Evolutionary conservation across 441 rosid species (phyloP).

Genomic region (Populus trichocarpa): DNA sequence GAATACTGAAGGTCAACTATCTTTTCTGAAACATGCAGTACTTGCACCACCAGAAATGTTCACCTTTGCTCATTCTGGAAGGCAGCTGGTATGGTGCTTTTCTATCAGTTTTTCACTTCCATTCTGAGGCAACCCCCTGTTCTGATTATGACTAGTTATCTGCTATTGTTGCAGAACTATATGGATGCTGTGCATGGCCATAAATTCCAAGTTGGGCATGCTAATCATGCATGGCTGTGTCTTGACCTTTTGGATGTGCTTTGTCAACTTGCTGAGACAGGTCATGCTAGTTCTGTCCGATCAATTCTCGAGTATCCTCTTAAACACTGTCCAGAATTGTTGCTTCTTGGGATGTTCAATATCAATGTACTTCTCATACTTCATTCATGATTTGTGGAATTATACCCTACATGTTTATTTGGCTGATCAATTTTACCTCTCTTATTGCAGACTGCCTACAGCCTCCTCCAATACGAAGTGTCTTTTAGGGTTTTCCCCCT

Average conservation of each 20-base stretch:
- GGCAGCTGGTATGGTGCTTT: conserved; percentile 70
- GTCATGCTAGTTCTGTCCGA: conserved; percentile 62
- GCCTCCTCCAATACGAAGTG: conserved; percentile 80
- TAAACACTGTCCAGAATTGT: conserved; percentile 77
- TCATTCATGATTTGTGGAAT: neutral
- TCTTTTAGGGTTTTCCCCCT: conserved; percentile 61
- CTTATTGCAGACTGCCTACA: conserved; percentile 79
- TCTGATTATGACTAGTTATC: conserved; percentile 21
- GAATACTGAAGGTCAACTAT: conserved; percentile 84
- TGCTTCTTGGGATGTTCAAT: conserved; percentile 88
- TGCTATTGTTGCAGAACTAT: conserved; percentile 49
- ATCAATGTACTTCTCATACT: conserved; percentile 49
- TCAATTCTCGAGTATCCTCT: conserved; percentile 82
- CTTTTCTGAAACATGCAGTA: conserved; percentile 81
- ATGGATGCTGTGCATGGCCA: conserved; percentile 64
- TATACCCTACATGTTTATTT: neutral
- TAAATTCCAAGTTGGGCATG: conserved; percentile 67
- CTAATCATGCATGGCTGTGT: conserved; percentile 89
- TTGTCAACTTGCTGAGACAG: conserved; percentile 90
- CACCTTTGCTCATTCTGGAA: conserved; percentile 76
- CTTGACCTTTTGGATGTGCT: conserved; percentile 86
- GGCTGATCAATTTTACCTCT: conserved; percentile 16
- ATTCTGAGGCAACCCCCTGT: conserved; percentile 5
- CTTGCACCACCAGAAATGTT: conserved; percentile 83
- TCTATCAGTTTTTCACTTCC: conserved; percentile 11